Percentiles rank a stretch among this genome's conserved stretches.
phyloP scores from a whole-genome alignment of 306 rosid species.

The Lagenaria siceraria region DNA sequence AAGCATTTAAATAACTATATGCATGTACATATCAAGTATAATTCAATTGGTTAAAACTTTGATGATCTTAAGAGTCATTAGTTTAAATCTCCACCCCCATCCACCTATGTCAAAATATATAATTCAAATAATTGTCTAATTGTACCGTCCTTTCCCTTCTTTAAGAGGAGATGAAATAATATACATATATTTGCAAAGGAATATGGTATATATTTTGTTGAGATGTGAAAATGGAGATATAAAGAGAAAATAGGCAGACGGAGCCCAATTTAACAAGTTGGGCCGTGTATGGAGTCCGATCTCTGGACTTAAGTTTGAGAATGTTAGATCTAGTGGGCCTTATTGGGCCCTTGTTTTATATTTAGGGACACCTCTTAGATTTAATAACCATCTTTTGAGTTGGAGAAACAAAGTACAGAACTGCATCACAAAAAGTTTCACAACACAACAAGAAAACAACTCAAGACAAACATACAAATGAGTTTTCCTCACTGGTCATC shows the following conservation, averaged over 20 bases:
- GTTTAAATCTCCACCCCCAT: too few species aligned
- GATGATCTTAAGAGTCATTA: too few species aligned
- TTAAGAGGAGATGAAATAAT: not conserved
- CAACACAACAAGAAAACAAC: not conserved
- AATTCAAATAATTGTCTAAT: not conserved
- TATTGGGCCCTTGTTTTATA: not conserved
- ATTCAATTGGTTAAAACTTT: too few species aligned
- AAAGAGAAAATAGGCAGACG: not conserved
- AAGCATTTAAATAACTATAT: too few species aligned
- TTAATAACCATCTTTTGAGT: not conserved
- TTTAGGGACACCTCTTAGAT: not conserved
- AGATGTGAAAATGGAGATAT: not conserved
- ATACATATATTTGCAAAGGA: not conserved
- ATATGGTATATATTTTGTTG: not conserved
- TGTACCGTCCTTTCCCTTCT: too few species aligned
- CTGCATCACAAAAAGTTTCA: not conserved
- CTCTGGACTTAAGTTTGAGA: not conserved
- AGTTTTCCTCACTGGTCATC: constrained; percentile 13
- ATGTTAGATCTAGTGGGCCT: not conserved
- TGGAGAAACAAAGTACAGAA: not conserved
- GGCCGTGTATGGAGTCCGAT: not conserved
- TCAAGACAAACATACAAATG: not conserved
- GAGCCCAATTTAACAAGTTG: not conserved
- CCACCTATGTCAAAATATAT: not conserved
- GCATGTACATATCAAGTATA: too few species aligned